Base-by-base conservation (phyloP, 2,329 filamentous ascomycete genomes). In the Aspergillus sp. region DNA sequence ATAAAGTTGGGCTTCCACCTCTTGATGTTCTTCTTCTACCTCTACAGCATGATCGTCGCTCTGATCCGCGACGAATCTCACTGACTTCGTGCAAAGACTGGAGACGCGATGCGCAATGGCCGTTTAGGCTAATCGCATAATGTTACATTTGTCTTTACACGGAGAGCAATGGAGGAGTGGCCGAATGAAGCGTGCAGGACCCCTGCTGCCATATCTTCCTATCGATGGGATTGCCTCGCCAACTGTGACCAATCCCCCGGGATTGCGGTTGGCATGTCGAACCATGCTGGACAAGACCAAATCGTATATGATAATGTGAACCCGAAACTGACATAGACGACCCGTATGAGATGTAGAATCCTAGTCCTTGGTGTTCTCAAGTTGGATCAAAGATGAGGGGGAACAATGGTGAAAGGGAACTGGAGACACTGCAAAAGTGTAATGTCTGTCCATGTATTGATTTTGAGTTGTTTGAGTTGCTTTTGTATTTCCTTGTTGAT, bases 21-120 rank as follows among this genome's bases (percentile, higher is more conserved):
- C 48, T 71, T 98, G 74, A 96, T 98, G 90, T 98, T 98, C 82
- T 98, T 98, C 83, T 98, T 97, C 82, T 98, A 98, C 75, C 86
- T 98, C 45, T 95, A 95, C 81, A 94, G 88, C 84, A 94, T 93
- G 88, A 93, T 93, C 59, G 91, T 96, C 53, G 91, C 93, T 55
- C 80, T 98, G 51, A 98, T 98, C 76, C 85, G 86, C 64, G 93
- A 97, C 70, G 93, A 98, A 74, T 82, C 86, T 48, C 81, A 90
- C 71, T 95, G 85, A 84, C 57, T 69, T 52, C 59, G 60, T 46
- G 53, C 55, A 40, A 57, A 62, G 56, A 57, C 64, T 57, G 65
- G 61, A 43, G 50, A 65, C 59, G 62, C 59, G 44, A 71, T 70
- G 66, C 65, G 59, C 53, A 57, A 66, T 55, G 62, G 61, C 52